phyloP scores from a whole-genome alignment of 2,329 filamentous ascomycete genomes.

The Arthrobotrys musiformis region DNA sequence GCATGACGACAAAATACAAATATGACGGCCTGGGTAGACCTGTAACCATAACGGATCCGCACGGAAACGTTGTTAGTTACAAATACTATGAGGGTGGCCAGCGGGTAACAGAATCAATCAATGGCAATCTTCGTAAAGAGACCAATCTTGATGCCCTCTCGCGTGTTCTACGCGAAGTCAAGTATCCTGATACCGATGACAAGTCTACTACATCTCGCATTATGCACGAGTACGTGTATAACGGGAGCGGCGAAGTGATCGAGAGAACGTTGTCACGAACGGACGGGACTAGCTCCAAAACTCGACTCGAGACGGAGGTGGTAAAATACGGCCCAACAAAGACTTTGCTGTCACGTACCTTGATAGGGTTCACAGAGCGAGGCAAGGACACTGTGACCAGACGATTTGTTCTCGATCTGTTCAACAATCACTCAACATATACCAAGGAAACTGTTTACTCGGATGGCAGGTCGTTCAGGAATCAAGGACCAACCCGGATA shows the following conservation, averaged over 20 bases:
- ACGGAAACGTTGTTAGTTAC: background rate
- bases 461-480: background rate
- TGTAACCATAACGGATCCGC: background rate
- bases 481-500: background rate
- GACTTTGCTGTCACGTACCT: background rate
- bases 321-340: background rate
- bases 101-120: background rate
- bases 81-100: background rate
- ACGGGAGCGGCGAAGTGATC: background rate
- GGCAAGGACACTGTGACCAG: background rate
- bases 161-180: no score
- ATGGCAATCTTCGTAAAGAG: background rate
- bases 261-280: no score
- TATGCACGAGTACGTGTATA: background rate
- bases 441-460: background rate
- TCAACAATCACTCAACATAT: background rate
- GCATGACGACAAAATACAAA: background rate
- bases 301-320: background rate
- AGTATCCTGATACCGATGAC: background rate
- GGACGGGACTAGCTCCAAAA: background rate
- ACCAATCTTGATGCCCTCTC: background rate
- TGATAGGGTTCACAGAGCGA: background rate
- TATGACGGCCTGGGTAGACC: slow-evolving; percentile 10
- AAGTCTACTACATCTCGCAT: background rate
- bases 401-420: background rate